Base-by-base conservation (phyloP, 139 green algal genomes). In the Edaphochlamys debaryana region DNA sequence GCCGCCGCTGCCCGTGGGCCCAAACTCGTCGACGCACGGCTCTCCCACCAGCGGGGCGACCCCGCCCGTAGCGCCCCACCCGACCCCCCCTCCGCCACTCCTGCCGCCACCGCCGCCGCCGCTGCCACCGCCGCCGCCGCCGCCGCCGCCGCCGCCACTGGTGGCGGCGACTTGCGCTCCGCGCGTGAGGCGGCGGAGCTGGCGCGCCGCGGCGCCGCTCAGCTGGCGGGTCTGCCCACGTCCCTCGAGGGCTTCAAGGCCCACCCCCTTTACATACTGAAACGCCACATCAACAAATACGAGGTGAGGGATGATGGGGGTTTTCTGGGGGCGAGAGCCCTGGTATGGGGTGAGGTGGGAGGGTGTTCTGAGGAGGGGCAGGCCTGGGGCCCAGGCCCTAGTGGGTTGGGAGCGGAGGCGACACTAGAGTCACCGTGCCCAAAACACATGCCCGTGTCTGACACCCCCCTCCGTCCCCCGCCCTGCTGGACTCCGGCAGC, bases 211-310 rank as follows among this genome's bases (percentile, higher is more conserved):
- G 85, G 68, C n/a, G 38, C n/a, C 17, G 41, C 30, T 17, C 64
- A 87, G 62, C 38, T 87, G 63, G 17, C 27, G n/a, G 84, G 69
- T 7, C 50, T 95, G 42, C 95, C 95, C 48, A 95, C 78, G 62
- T 96, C 90, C 15, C 90, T 98, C 0, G 93, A 96, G 29, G 94
- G 86, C 64, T 98, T 98, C 90, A 95, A 93, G 88, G 74, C 19
- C 1, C 94, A 97, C 84, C 86, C 90, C 15, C 19, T 90, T 62
- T 98, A 93, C 76, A 80, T 97, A 36, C 90, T 98, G 48, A 74
- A 96, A 70, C 86, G 95, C 8, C 95, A 98, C 88, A 93, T 98
- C 40, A 75, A 52, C 66, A 94, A 94, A 69, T 96, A 98, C 79
- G 74, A 96, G 88, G 92, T 92, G 64, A 7, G 78, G 4, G 23